phyloP scores from a whole-genome alignment of 495 filamentous ascomycete species.

The Lasiosphaeria miniovina region DNA sequence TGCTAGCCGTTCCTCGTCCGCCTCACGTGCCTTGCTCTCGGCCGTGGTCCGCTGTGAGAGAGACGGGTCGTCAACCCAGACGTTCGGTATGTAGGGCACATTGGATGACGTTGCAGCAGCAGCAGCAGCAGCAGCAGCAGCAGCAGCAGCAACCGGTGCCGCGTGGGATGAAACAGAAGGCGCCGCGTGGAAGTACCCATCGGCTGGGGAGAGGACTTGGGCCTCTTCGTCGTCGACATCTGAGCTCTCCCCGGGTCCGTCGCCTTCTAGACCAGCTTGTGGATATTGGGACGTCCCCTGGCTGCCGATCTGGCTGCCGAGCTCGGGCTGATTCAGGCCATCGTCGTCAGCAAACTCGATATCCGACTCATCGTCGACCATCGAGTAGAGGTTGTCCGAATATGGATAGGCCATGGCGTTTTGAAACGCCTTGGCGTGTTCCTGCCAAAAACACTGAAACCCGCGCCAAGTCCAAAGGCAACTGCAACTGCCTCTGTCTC shows the following conservation, averaged over 20 bases:
- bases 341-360: constrained; percentile 17
- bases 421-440: constrained; percentile 14
- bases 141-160: background rate
- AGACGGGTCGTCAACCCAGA: constrained; percentile 42
- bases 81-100: constrained; percentile 40
- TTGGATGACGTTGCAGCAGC: constrained; percentile 26
- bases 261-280: background rate
- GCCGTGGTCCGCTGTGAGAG: constrained; percentile 28
- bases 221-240: constrained; percentile 17
- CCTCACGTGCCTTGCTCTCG: constrained; percentile 43
- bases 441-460: constrained; percentile 3
- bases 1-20: constrained; percentile 28
- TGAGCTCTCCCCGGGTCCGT: background rate
- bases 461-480: constrained; percentile 10
- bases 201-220: constrained; percentile 38
- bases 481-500: background rate
- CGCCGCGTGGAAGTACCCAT: constrained; percentile 40
- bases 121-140: background rate
- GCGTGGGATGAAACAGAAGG: constrained; percentile 3
- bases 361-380: constrained; percentile 35
- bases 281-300: background rate
- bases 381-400: constrained; percentile 45
- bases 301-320: background rate
- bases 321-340: constrained; percentile 13
- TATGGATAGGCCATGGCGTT: constrained; percentile 31